Evolutionary conservation across 305 asterid genomes (phyloP).

Genomic region (Fraxinus greggii): DNA sequence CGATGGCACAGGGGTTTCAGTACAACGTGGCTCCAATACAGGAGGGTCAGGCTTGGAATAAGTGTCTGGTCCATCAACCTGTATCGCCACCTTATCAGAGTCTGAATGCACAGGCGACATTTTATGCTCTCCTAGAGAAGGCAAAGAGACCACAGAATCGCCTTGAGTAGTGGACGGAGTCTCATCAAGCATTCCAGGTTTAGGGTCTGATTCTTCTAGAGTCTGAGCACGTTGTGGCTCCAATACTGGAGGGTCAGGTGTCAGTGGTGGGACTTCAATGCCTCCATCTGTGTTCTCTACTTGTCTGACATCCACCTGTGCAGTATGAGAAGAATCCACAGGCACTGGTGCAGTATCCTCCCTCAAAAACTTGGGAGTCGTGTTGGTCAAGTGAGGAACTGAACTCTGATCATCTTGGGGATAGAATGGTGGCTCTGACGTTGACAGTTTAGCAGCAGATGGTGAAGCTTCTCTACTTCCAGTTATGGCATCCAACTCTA

Average conservation of each 20-base stretch:
- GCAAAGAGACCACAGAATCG: slow-evolving; percentile 18
- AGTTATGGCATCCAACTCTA: slow-evolving; percentile 57
- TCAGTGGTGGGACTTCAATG: slow-evolving; percentile 29
- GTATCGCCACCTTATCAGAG: slow-evolving; percentile 24
- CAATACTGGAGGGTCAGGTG: slow-evolving; percentile 25
- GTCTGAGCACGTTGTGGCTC: slow-evolving; percentile 24
- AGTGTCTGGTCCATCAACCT: slow-evolving; percentile 20
- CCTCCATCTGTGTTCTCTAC: slow-evolving; percentile 40
- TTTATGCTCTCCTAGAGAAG: slow-evolving; percentile 19
- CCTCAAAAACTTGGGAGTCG: slow-evolving; percentile 21
- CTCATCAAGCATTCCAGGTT: slow-evolving; percentile 25
- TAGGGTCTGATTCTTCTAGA: slow-evolving; percentile 25
- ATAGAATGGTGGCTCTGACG: slow-evolving; percentile 35
- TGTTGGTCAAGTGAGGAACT: slow-evolving; percentile 17
- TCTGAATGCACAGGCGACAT: slow-evolving; percentile 15
- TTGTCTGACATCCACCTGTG: slow-evolving; percentile 28
- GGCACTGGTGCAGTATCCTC: slow-evolving; percentile 27
- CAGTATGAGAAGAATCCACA: slow-evolving; percentile 3
- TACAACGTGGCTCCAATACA: slow-evolving; percentile 26
- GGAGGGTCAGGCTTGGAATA: slow-evolving; percentile 25
- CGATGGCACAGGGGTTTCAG: slow-evolving; percentile 21
- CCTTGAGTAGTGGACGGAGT: slow-evolving; percentile 12
- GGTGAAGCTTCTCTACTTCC: slow-evolving; percentile 70
- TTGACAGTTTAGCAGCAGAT: slow-evolving; percentile 35
- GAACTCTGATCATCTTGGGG: slow-evolving; percentile 26